A percentile compares a stretch with the other conserved stretches of the same genome.
These are phyloP conservation scores for Sanghuangporus weigelae DNA, from an alignment of 1,284 basidiomycete genomes.

Conservation along the genomic window DNA sequence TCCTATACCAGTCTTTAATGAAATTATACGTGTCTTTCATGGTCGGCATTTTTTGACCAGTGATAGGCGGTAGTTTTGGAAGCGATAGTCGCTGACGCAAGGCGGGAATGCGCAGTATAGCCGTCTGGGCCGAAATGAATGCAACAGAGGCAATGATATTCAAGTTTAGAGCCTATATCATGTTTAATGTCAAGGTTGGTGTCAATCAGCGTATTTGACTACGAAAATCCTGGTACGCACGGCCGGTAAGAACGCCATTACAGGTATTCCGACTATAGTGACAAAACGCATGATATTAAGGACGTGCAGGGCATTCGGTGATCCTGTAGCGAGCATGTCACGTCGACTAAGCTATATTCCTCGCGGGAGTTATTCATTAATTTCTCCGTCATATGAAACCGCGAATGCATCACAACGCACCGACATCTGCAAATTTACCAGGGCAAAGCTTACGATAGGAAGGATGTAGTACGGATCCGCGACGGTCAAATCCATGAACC, in stretches of 20 bases:
- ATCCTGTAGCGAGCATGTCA: conserved; percentile 52
- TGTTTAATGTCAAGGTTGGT: background rate
- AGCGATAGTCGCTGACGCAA: conserved; percentile 45
- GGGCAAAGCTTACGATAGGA: conserved; percentile 58
- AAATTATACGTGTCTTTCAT: conserved; percentile 28
- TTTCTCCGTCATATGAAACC: background rate
- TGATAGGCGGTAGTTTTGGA: conserved; percentile 34
- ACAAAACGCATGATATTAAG: conserved; percentile 70
- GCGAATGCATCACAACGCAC: conserved; percentile 36
- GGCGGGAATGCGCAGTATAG: conserved; percentile 40
- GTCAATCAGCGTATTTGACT: background rate
- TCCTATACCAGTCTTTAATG: conserved; percentile 27
- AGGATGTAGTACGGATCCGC: conserved; percentile 78
- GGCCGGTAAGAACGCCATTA: conserved; percentile 55
- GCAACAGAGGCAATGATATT: conserved; percentile 49
- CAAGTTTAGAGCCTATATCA: conserved; percentile 52
- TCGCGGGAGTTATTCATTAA: conserved; percentile 6
- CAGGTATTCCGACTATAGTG: conserved; percentile 51
- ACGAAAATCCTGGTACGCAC: conserved; percentile 6
- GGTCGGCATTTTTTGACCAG: conserved; percentile 22
- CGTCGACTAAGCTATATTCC: conserved; percentile 43
- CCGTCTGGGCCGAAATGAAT: conserved; percentile 41
- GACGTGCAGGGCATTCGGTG: conserved; percentile 57
- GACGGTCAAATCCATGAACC: conserved; percentile 75
- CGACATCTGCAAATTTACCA: conserved; percentile 69